A percentile compares a stretch with the other conserved stretches of the same genome.
Evolutionary conservation across 106 monocot species (phyloP).

Genomic region (Ottelia alismoides): DNA sequence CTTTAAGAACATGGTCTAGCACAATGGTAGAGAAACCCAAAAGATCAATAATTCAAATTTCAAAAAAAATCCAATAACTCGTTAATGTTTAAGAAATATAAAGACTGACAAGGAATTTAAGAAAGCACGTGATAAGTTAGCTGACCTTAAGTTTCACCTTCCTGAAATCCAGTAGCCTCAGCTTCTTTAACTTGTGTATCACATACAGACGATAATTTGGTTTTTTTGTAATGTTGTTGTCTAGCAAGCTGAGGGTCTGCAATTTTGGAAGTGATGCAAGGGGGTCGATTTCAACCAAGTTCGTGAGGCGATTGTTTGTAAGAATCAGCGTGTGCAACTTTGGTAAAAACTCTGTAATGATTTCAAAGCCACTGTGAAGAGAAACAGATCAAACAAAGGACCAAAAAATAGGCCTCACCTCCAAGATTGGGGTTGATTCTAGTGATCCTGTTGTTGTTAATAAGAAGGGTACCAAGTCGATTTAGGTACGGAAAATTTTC

Average conservation of each 20-base stretch:
- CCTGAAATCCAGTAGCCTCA: constrained; percentile 83
- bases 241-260: constrained; percentile 79
- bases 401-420: constrained; percentile 27
- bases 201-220: constrained; percentile 93
- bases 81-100: too few relatives aligned
- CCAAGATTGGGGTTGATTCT: constrained; percentile 92
- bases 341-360: constrained; percentile 66
- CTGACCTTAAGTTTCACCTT: constrained; percentile 92
- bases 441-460: constrained; percentile 95
- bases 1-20: too few relatives aligned
- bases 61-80: too few relatives aligned
- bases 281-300: constrained; percentile 95
- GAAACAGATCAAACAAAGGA: not conserved
- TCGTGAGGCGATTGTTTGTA: constrained; percentile 93
- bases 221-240: constrained; percentile 93
- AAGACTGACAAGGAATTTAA: too few relatives aligned
- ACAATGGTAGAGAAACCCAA: too few relatives aligned
- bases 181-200: constrained; percentile 71
- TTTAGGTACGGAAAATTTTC: constrained; percentile 82
- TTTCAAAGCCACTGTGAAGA: not conserved
- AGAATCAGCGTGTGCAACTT: constrained; percentile 88
- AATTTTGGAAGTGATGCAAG: constrained; percentile 81
- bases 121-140: too few relatives aligned
- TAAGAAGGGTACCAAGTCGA: constrained; percentile 78
- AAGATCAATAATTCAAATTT: too few relatives aligned